Base-by-base conservation (phyloP, 768 basidiomycete genomes). In the Kwoniella heveanensis region DNA sequence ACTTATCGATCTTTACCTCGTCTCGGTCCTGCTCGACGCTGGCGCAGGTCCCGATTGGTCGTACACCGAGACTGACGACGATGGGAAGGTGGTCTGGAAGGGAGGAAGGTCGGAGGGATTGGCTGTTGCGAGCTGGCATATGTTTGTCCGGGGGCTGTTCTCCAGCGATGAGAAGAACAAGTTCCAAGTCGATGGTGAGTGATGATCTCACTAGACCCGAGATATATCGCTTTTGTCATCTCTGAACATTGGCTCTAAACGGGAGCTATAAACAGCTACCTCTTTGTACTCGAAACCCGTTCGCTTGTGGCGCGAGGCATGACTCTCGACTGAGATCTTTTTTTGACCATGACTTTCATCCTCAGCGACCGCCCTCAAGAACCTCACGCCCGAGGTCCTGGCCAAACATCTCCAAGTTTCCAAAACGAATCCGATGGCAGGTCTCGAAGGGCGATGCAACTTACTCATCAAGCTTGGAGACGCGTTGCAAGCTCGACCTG, bases 11-110 rank as follows among this genome's bases (percentile, higher is more conserved):
- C 85, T 96, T 44, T 94, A 93, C 82, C 81, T 88, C 57, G 82
- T 88, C 24, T 92, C 92, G 12, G 95, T 98, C 8, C 84, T 98
- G 15, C 86, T 99, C 36, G 95, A 98, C 71, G 95, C 94, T 0
- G 94, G 94, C 1, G 95, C 94, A 0, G 95, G 94, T 0, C 88
- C 85, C 60, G 72, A 81, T 1, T 98, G 94, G 94, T 80, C 79
- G 12, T 98, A 89, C 79, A 83, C 81, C 7, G 92, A 94, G 61
- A 77, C 22, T 6, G 54, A 67, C 22, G 39, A 49, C 10, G 22
- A 51, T n/a, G 68, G 66, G 2, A 13, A 68, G 24, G 52, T 47
- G 13, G 51, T 53, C 1, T 77, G 69, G 70, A 55, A 84, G 89
- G 70, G 93, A 85, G 5, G 90, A 88, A 75, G 95, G 57, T 79